Evolutionary conservation across 371 early-diverging fungal species (phyloP), one percentile per base, ranked within the genome.

Genomic region (Dinochytrium kinnereticum): DNA sequence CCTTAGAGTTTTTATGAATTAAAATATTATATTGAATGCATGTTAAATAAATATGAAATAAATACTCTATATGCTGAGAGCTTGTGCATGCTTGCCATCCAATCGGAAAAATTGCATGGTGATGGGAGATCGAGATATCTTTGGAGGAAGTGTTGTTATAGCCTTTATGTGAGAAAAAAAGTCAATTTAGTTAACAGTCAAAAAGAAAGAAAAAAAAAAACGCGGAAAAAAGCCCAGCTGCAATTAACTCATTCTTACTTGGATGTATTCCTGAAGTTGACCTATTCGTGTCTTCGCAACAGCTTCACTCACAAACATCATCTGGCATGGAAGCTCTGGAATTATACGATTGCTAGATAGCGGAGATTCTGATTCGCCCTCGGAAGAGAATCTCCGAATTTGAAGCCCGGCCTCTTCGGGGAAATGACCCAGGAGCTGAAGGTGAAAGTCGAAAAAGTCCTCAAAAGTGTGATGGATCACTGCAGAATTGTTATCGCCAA

Each of bases 361-460:
- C 28, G 64, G 5, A 33, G 37, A 17, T 10, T 2, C 37, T 33
- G 31, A 33, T 3, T 55, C 57, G 10, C 36, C 36, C 34, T 64
- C 64, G 7, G 21, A 7, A 7, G 64, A 30, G 64, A 17, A 36
- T 59, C 72, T 57, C 31, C 21, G 80, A 70, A 31, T 37, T 44
- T 37, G 44, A 21, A 44, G 17, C 21, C 87, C 87, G 28, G 83
- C 85, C 53, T 81, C 85, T 51, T 82, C 84, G 36, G 87, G 87
- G 69, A 86, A 86, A 51, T 86, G 82, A 21, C 84, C 84, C 28
- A 86, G 50, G 38, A 86, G 77, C 61, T 83, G 80, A 68, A 85
- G 53, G 75, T 86, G 87, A 31, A 85, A 78, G 59, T 85, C 85
- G 75, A 86, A 82, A 72, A 85, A 84, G 55, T 84, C 84, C 13